Evolutionary conservation across 2,329 filamentous ascomycete genomes (phyloP), one percentile per base, ranked within the genome.

Genomic region (Bipolaris bicolor): DNA sequence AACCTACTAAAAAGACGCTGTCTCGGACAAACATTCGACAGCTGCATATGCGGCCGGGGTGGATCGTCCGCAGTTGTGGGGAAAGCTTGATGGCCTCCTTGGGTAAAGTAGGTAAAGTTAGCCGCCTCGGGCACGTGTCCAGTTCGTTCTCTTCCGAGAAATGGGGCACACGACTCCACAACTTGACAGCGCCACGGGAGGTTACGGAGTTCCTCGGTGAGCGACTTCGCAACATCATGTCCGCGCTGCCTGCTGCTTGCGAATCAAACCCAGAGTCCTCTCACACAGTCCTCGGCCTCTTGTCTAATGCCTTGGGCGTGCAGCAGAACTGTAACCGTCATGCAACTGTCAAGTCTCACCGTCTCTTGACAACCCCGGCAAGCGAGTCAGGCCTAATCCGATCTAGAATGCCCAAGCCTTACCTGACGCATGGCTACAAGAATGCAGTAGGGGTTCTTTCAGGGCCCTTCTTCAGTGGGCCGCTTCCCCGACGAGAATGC

Each of bases 1-100:
- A 24, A 22, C 33, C 18, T n/a, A 10, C 29, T 31, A 34, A 29
- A 24, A 52, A 52, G 18, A 13, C 43, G 34, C 24, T 9, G 43
- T 40, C 26, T 50, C 48, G 48, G 22, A 24, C 33, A 49, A 49
- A 55, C 16, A 31, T 26, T 40, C 37, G 47, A 37, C 31, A 49
- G 40, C 34, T 55, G 51, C 50, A 54, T 44, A 49, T 54, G 55
- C 55, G 34, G 16, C 55, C 44, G 26, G 24, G 39, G 55, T 55
- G 55, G 51, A 58, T 55, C 55, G 48, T 40, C 55, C 55, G 55
- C 52, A 52, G 55, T 50, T 69, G 68, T 63, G 70, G 70, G 70
- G 70, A 72, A 71, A 71, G 68, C 69, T 73, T 72, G 61, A 54
- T 62, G 58, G 46, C 50, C 44, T 55, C 49, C 51, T 50, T 58